Percentiles rank a stretch among this genome's conserved stretches.
Conservation (phyloP, 257 asterid genomes). For the Linaria vulgaris region DNA sequence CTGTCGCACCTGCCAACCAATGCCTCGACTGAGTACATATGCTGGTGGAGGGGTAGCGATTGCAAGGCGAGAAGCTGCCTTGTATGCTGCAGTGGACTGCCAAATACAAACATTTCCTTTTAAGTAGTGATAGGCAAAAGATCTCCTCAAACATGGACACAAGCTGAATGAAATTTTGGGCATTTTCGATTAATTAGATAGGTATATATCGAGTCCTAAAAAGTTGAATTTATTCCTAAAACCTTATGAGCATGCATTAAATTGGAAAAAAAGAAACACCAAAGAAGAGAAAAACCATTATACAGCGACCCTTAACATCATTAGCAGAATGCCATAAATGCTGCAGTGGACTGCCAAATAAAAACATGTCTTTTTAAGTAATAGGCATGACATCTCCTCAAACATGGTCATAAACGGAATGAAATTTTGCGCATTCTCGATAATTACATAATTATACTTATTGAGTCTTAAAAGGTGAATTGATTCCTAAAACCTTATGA, state of each 20-base stretch:
- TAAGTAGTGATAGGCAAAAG: background rate
- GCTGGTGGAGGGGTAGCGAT: constrained; percentile 99
- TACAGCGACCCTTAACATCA: too few species aligned
- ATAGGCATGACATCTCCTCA: background rate
- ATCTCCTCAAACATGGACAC: background rate
- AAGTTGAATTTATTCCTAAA: background rate
- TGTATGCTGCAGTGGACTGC: constrained; percentile 96
- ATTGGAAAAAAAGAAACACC: background rate
- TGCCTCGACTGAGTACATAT: constrained; percentile 94
- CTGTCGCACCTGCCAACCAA: constrained; percentile 91
- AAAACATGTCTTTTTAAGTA: constrained; percentile 16
- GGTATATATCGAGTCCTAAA: too few species aligned
- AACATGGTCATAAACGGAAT: background rate
- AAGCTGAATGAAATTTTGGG: background rate
- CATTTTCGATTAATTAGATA: too few species aligned
- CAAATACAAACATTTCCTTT: constrained; percentile 25
- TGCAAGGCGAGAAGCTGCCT: constrained; percentile 98
- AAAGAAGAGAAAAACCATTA: too few species aligned
- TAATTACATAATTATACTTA: too few species aligned
- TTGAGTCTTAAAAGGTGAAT: background rate
- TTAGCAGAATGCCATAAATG: constrained; percentile 82
- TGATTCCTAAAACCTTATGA: background rate
- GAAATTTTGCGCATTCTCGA: background rate
- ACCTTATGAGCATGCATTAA: background rate
- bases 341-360: constrained; percentile 83